Evolutionary conservation across 257 asterid species (phyloP).

Genomic region (Solanum neorickii): DNA sequence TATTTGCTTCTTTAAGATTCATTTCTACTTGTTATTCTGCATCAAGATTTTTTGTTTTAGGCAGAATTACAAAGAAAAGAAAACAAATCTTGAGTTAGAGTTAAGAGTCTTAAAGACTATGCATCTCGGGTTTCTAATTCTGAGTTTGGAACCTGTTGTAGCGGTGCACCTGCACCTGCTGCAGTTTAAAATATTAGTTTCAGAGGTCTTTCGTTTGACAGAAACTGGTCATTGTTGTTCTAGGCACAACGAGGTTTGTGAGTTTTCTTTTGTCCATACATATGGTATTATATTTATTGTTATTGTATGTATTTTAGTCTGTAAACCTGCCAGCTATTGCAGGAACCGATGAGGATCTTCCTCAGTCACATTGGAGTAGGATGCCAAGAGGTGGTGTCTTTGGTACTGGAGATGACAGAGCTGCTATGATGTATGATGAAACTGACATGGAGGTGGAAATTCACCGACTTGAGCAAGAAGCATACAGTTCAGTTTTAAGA

Average conservation of each 20-base stretch:
- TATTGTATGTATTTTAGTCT: background rate
- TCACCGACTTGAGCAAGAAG: constrained; percentile 89
- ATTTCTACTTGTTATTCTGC: background rate
- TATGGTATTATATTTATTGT: background rate
- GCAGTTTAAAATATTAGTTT: background rate
- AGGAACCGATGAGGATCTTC: constrained; percentile 91
- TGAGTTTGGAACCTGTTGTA: background rate
- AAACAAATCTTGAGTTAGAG: background rate
- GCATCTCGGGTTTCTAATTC: background rate
- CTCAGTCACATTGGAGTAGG: constrained; percentile 74
- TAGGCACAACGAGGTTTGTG: background rate
- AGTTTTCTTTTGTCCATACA: background rate
- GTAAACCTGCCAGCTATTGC: constrained; percentile 6
- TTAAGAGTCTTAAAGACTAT: background rate
- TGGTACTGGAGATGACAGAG: background rate
- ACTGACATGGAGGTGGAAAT: constrained; percentile 72
- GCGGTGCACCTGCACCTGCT: background rate
- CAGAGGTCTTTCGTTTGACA: background rate
- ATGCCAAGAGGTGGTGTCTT: background rate
- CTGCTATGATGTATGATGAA: constrained; percentile 17
- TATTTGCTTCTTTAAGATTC: background rate
- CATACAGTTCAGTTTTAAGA: constrained; percentile 68
- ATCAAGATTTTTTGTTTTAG: background rate
- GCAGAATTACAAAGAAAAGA: background rate
- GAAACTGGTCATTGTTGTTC: background rate